Percentiles rank a stretch among this genome's conserved stretches.
Evolutionary conservation across 2,329 filamentous ascomycete genomes (phyloP).

Genomic region (Thelonectria rubi): DNA sequence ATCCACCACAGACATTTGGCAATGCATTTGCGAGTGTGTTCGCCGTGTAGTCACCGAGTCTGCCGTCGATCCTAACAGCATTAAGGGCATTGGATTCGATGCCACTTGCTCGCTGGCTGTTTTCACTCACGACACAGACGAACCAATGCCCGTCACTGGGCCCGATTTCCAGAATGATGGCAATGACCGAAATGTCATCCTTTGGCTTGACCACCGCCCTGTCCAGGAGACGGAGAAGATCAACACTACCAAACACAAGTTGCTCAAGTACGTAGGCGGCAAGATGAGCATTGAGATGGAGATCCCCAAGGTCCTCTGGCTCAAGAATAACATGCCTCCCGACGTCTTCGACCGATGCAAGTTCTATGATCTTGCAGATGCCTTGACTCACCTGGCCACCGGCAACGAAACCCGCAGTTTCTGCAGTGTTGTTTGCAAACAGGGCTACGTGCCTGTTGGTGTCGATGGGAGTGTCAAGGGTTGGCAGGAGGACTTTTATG

Average conservation of each 20-base stretch:
- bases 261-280: slow-evolving; percentile 94
- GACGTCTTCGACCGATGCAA: slow-evolving; percentile 93
- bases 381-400: slow-evolving; percentile 92
- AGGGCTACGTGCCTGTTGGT: slow-evolving; percentile 95
- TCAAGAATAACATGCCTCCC: slow-evolving; percentile 97
- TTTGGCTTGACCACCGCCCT: slow-evolving; percentile 97
- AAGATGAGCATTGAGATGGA: slow-evolving; percentile 99
- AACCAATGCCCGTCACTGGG: slow-evolving; percentile 89
- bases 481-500: slow-evolving; percentile 96
- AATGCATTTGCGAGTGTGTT: slow-evolving; percentile 89
- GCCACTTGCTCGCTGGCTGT: slow-evolving; percentile 98
- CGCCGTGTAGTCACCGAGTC: slow-evolving; percentile 84
- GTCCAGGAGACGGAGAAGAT: slow-evolving; percentile 91
- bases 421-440: slow-evolving; percentile 97
- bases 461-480: slow-evolving; percentile 97
- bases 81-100: slow-evolving; percentile 95
- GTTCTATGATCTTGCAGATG: slow-evolving; percentile 95
- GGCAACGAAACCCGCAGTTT: slow-evolving; percentile 92
- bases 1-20: slow-evolving; percentile 98
- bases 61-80: slow-evolving; percentile 75
- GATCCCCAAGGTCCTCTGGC: slow-evolving; percentile 96
- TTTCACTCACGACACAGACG: slow-evolving; percentile 87
- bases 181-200: slow-evolving; percentile 91
- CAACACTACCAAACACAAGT: slow-evolving; percentile 90
- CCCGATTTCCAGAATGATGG: slow-evolving; percentile 80